Conservation (phyloP, 495 filamentous ascomycete species). For the Penicillium steckii region DNA sequence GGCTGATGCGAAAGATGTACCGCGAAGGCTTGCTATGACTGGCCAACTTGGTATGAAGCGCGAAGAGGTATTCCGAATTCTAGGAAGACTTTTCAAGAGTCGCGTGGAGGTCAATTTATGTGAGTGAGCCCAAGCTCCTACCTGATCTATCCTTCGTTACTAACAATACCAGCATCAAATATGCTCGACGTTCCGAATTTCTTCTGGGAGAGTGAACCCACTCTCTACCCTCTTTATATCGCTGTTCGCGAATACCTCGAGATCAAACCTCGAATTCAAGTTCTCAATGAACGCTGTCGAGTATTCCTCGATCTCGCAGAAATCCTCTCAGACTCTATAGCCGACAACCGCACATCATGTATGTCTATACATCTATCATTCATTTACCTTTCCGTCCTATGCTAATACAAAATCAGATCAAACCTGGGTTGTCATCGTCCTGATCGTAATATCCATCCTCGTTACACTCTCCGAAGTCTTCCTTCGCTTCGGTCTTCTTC, state of each 20-base stretch:
- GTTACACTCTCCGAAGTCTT: slow-evolving; percentile 90
- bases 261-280: slow-evolving; percentile 90
- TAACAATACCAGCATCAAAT: slow-evolving; percentile 69
- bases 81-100: slow-evolving; percentile 87
- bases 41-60: slow-evolving; percentile 90
- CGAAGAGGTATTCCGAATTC: slow-evolving; percentile 86
- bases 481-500: slow-evolving; percentile 79
- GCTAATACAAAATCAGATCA: slow-evolving; percentile 45
- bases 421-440: slow-evolving; percentile 97
- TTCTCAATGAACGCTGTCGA: slow-evolving; percentile 92
- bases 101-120: slow-evolving; percentile 97
- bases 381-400: not conserved
- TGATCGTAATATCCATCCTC: slow-evolving; percentile 86
- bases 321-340: slow-evolving; percentile 88
- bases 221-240: slow-evolving; percentile 88
- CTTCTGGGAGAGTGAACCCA: slow-evolving; percentile 98
- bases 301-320: slow-evolving; percentile 97
- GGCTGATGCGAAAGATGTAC: slow-evolving; percentile 87
- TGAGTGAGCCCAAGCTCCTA: slow-evolving; percentile 43
- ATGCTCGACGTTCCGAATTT: slow-evolving; percentile 97
- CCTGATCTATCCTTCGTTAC: slow-evolving; percentile 6
- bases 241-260: slow-evolving; percentile 97
- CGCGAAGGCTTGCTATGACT: slow-evolving; percentile 81
- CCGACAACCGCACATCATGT: slow-evolving; percentile 89
- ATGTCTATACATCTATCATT: slow-evolving; percentile 21